These are phyloP conservation scores for Scleroderma citrinum DNA, from an alignment of 768 basidiomycete genomes.

Conservation along the genomic window DNA sequence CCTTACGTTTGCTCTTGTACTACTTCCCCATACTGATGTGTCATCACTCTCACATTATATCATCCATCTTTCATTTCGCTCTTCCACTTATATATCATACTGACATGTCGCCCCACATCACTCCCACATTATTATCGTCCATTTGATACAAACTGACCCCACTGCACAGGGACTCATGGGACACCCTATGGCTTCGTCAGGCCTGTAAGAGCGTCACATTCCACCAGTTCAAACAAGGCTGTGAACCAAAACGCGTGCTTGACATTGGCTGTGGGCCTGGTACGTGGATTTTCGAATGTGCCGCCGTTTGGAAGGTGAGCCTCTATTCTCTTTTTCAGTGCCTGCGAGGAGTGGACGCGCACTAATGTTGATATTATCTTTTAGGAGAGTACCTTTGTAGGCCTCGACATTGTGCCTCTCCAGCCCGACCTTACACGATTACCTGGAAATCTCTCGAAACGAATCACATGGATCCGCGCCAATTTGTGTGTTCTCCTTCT, in stretches of 20 bases:
- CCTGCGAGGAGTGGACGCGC: neutral
- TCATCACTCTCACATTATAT: too few species aligned
- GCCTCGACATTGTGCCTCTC: constrained; percentile 65
- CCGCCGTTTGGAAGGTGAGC: constrained; percentile 55
- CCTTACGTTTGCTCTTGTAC: too few species aligned
- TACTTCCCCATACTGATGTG: too few species aligned
- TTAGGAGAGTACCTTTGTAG: constrained; percentile 58
- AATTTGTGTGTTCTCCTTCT: constrained; percentile 59
- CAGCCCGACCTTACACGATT: constrained; percentile 62
- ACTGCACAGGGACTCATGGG: constrained; percentile 58
- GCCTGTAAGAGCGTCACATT: constrained; percentile 55
- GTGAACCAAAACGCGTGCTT: constrained; percentile 29
- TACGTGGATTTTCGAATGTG: constrained; percentile 64
- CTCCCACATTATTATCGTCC: too few species aligned
- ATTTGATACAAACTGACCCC: neutral
- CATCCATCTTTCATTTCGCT: too few species aligned
- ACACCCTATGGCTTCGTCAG: constrained; percentile 48
- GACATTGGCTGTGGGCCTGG: constrained; percentile 78
- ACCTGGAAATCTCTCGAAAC: constrained; percentile 51
- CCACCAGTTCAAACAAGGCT: constrained; percentile 43
- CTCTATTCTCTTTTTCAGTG: neutral
- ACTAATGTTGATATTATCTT: neutral
- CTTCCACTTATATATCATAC: too few species aligned
- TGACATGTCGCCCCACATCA: too few species aligned
- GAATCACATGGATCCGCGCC: constrained; percentile 67